Percentiles rank a stretch among this genome's conserved stretches.
Conservation (phyloP, 352 stramenopile genomes). For the Thraustochytrium striatum region DNA sequence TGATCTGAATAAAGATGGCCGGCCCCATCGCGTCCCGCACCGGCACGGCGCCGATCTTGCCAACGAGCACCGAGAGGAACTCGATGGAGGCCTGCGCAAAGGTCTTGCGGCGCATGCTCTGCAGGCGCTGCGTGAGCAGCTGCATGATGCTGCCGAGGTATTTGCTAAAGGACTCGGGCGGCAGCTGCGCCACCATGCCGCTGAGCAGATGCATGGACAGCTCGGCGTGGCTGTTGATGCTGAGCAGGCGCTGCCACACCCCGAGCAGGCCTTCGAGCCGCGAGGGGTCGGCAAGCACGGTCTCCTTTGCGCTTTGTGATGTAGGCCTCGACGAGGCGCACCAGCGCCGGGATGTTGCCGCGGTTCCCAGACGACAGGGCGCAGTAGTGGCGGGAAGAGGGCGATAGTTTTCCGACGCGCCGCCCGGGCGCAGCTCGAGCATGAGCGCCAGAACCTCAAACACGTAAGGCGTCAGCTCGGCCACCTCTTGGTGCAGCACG, state of each 20-base stretch:
- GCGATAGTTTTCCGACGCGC: conserved; percentile 83
- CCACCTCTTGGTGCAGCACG: conserved; percentile 93
- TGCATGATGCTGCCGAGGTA: conserved; percentile 45
- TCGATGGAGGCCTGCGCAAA: conserved; percentile 6
- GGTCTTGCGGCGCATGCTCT: neutral
- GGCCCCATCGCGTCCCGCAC: conserved; percentile 27
- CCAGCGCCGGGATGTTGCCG: conserved; percentile 93
- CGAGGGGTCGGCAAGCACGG: conserved; percentile 69
- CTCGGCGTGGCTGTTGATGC: conserved; percentile 60
- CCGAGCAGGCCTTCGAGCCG: conserved; percentile 76
- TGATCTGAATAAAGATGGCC: neutral
- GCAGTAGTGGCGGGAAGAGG: conserved; percentile 90
- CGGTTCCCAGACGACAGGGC: conserved; percentile 84
- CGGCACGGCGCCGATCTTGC: conserved; percentile 3
- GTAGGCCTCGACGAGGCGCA: conserved; percentile 92
- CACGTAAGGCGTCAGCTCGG: conserved; percentile 93
- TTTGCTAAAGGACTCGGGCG: conserved; percentile 8
- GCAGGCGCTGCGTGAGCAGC: conserved; percentile 5
- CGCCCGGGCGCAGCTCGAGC: conserved; percentile 83
- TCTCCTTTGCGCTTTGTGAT: conserved; percentile 80
- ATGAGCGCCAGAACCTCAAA: conserved; percentile 98
- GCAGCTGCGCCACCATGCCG: conserved; percentile 46
- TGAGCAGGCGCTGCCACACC: conserved; percentile 97
- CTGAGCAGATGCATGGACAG: conserved; percentile 42
- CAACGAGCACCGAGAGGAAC: conserved; percentile 39